Conservation (phyloP, 768 basidiomycete species). For the Glaciozyma martinii region DNA sequence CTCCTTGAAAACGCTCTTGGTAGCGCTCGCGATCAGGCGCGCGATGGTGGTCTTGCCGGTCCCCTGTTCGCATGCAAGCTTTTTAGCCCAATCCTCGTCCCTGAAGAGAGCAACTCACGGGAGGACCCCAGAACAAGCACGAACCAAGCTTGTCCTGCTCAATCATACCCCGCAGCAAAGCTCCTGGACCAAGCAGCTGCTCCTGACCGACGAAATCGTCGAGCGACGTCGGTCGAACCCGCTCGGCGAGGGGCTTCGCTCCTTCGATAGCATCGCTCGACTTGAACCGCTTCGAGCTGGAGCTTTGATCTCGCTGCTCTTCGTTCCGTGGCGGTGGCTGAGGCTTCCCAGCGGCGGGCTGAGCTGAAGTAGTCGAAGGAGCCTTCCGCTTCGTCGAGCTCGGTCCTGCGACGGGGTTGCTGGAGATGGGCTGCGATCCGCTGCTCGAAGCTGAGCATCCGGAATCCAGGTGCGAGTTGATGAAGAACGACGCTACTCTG, state of each 20-base stretch:
- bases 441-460: slow-evolving; percentile 39
- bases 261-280: slow-evolving; percentile 36
- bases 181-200: slow-evolving; percentile 53
- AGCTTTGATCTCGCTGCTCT: neutral
- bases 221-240: slow-evolving; percentile 56
- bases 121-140: slow-evolving; percentile 40
- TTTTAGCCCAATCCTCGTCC: no score
- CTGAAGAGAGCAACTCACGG: slow-evolving; percentile 8
- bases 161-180: slow-evolving; percentile 51
- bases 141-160: slow-evolving; percentile 49
- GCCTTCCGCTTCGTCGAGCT: neutral
- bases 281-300: slow-evolving; percentile 9
- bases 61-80: slow-evolving; percentile 26
- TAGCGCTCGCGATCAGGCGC: slow-evolving; percentile 55
- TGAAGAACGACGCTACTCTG: slow-evolving; percentile 40
- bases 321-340: no score
- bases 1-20: slow-evolving; percentile 61
- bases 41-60: slow-evolving; percentile 45
- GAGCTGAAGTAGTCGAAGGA: slow-evolving; percentile 18
- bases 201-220: slow-evolving; percentile 65
- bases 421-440: neutral
- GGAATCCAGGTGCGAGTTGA: slow-evolving; percentile 52
- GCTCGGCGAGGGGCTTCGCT: slow-evolving; percentile 59
- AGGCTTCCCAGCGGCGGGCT: slow-evolving; percentile 7
- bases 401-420: neutral